Percentiles rank a stretch among this genome's conserved stretches.
phyloP scores from a whole-genome alignment of 768 basidiomycete genomes.

The Hygrophorus russula region DNA sequence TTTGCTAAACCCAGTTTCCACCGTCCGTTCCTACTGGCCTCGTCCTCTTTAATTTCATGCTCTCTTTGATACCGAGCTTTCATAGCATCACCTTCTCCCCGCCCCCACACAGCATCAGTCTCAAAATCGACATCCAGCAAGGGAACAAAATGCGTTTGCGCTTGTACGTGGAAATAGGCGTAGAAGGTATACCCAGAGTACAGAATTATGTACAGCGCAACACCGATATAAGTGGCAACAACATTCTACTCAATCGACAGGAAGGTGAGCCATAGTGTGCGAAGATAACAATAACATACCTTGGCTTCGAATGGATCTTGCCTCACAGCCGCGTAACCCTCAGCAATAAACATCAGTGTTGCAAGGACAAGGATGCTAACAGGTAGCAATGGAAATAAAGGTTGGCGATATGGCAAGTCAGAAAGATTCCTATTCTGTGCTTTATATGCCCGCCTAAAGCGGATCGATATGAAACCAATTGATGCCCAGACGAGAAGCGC shows the following conservation, averaged over 20 bases:
- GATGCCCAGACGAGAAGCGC: constrained; percentile 59
- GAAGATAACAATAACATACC: constrained; percentile 16
- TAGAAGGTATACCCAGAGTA: constrained; percentile 33
- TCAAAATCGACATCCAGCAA: constrained; percentile 34
- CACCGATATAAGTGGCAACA: constrained; percentile 44
- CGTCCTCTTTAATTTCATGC: constrained; percentile 12
- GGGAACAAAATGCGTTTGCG: constrained; percentile 28
- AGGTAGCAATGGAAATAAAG: constrained; percentile 42
- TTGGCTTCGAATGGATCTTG: constrained; percentile 31
- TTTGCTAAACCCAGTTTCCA: background rate
- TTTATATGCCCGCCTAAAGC: constrained; percentile 52
- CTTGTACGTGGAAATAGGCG: constrained; percentile 21
- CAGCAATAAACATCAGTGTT: constrained; percentile 40
- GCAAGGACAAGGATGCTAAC: constrained; percentile 37
- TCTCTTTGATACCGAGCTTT: constrained; percentile 19
- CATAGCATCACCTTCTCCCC: constrained; percentile 27
- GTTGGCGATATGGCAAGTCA: constrained; percentile 50
- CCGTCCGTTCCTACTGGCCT: constrained; percentile 3
- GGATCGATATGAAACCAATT: constrained; percentile 42
- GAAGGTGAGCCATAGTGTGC: background rate
- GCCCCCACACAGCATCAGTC: constrained; percentile 43
- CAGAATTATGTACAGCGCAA: constrained; percentile 32
- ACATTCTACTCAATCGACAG: constrained; percentile 39
- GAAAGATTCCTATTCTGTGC: constrained; percentile 37
- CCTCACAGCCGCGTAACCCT: constrained; percentile 39